Evolutionary conservation across 1,139 yeast species (phyloP).

Genomic region (Starmera stellimalicola): DNA sequence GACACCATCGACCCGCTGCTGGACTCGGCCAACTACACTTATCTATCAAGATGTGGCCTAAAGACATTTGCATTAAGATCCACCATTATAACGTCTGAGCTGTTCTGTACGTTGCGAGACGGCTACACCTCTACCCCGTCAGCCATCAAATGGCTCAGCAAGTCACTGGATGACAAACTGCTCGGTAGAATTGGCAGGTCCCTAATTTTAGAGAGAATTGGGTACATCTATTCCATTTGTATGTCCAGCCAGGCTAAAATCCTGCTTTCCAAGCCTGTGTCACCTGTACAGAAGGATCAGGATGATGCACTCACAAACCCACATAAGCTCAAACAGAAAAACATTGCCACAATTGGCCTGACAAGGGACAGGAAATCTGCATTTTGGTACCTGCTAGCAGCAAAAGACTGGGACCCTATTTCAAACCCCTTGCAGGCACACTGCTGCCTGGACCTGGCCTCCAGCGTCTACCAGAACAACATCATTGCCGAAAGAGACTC

Average conservation of each 20-base stretch:
- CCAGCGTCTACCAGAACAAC: constrained; percentile 6
- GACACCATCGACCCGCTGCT: constrained; percentile 48
- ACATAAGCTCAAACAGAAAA: constrained; percentile 28
- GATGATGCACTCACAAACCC: constrained; percentile 25
- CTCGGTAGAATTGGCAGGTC: constrained; percentile 29
- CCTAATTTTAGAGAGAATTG: constrained; percentile 38
- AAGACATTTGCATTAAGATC: constrained; percentile 30
- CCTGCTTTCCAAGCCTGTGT: constrained; percentile 7
- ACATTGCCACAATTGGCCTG: constrained; percentile 38
- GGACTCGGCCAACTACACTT: constrained; percentile 31
- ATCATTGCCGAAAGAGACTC: constrained; percentile 12
- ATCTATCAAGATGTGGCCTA: constrained; percentile 21
- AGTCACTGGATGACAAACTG: constrained; percentile 24
- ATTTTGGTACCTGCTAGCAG: constrained; percentile 70
- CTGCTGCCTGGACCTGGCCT: constrained; percentile 9
- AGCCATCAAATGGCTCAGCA: constrained; percentile 28
- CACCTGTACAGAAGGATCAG: constrained; percentile 4
- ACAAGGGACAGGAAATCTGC: constrained; percentile 66
- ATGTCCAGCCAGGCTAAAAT: constrained; percentile 22
- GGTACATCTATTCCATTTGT: constrained; percentile 31
- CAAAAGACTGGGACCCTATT: constrained; percentile 55
- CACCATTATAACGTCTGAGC: constrained; percentile 25
- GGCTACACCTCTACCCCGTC: constrained; percentile 31
- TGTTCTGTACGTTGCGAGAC: constrained; percentile 28
- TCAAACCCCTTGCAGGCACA: constrained; percentile 17